Conservation (phyloP, 192 early-diverging fungal species). For the Radiomyces spectabilis region DNA sequence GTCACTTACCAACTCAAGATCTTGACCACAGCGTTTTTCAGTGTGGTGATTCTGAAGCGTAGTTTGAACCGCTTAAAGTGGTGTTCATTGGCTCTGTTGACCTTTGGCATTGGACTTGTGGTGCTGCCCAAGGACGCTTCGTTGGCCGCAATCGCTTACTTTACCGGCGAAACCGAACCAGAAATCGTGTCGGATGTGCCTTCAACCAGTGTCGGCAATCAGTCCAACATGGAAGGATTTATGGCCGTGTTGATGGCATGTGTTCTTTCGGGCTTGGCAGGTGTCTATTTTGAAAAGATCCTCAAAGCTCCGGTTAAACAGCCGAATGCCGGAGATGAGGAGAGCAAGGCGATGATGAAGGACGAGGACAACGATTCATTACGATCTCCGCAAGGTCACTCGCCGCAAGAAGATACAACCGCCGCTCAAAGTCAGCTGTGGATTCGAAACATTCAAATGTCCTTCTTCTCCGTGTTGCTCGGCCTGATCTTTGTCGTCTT, state of each 20-base stretch:
- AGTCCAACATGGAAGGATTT: conserved; percentile 33
- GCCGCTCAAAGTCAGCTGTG: conserved; percentile 46
- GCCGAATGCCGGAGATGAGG: not conserved
- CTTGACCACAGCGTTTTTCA: conserved; percentile 90
- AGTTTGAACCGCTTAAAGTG: conserved; percentile 69
- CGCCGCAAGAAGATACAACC: not conserved
- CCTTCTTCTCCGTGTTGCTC: conserved; percentile 73
- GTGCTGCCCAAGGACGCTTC: conserved; percentile 20
- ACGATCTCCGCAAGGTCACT: conserved; percentile 3
- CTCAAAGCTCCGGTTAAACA: conserved; percentile 60
- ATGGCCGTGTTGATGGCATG: conserved; percentile 77
- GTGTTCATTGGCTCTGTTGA: conserved; percentile 75
- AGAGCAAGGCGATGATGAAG: not conserved
- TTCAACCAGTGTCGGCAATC: conserved; percentile 8
- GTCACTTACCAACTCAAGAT: conserved; percentile 98
- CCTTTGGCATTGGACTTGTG: conserved; percentile 83
- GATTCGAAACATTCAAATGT: conserved; percentile 90
- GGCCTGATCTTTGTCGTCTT: conserved; percentile 76
- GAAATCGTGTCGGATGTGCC: conserved; percentile 2
- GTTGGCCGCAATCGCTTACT: conserved; percentile 9
- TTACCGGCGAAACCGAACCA: conserved; percentile 4
- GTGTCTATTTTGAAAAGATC: conserved; percentile 99
- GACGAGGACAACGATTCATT: conserved; percentile 8
- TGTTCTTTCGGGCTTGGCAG: conserved; percentile 87
- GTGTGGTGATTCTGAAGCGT: conserved; percentile 73